Base-by-base conservation (phyloP, 306 rosid genomes). In the Biancaea sappan region DNA sequence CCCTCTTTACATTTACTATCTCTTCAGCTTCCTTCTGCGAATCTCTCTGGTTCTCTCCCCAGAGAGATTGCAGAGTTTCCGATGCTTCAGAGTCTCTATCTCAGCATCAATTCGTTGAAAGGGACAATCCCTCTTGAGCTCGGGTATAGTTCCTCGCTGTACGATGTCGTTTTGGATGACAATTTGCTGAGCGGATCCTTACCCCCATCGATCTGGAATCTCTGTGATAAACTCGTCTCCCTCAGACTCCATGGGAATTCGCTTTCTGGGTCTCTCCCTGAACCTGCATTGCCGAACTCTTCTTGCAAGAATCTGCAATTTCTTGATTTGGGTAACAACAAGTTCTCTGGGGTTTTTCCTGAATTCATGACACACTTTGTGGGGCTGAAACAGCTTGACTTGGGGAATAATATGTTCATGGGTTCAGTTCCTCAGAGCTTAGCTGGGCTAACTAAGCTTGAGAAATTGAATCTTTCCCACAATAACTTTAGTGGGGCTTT, bases 21-120 rank as follows among this genome's bases (percentile, higher is more conserved):
- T 61, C 88, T 95, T 66, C 99, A 86, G 71, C 97, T 92, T 40
- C 99, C 99, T 19, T 88, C 98, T 37, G 99, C 99, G 3, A 95
- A 95, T 81, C 97, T 95, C 77, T 72, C 99, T 57, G 99, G 99
- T 59, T 90, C 92, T 0, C 87, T 95, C 47, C 96, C 99, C 0
- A 85, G 91, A 72, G 99, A 95, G 87, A 37, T 95, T 35, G 91
- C 91, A 18, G 94, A 84, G 80, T 90, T 95, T n/a, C 86, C 98
- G 29, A 82, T 90, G 94, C 92, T 95, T 31, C 84, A 81, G 74
- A 92, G 97, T 58, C 85, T 95, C 71, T 90, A 88, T 26, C 93
- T 95, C 47, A 89, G 81, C 81, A 72, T 95, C 19, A 95, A 92
- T 51, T 92, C 95, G 3, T 68, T 95, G 57, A 76, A 37, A 47